Base-by-base conservation (phyloP, 306 rosid genomes). In the Acmispon strigosus region DNA sequence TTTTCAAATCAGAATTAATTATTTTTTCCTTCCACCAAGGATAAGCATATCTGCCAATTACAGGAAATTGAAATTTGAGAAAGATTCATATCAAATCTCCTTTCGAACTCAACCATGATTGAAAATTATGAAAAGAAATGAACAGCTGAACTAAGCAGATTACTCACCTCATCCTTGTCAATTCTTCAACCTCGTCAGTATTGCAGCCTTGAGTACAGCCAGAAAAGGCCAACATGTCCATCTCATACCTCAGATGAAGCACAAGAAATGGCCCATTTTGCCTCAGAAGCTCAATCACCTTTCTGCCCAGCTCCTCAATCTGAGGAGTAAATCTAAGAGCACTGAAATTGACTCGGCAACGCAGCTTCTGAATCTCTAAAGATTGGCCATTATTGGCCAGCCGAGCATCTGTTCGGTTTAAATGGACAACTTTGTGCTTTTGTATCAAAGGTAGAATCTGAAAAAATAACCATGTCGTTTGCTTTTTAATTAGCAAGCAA, bases 21-120 rank as follows among this genome's bases (percentile, higher is more conserved):
- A 86, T 85, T 78, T 92, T 92, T 78, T 89, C 96, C 80, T 89
- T 89, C 98, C 98, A 92, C 98, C 94, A 87, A 17, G 98, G 96
- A 83, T 92, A 89, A 68, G 96, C 96, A 86, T 92, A 72, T 69
- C 85, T 81, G 72, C 20, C 36, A 65, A 58, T 2, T 45, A 57
- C 41, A 76, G 10, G 10, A 56, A 39, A 63, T 41, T 29, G 47
- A 75, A 53, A 29, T 8, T 47, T 24, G 18, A 42, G 59, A 75
- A 41, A 52, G 34, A 64, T 17, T 27, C 43, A 41, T 11, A 7
- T 15, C n/a, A 47, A 53, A 41, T 29, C 9, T 32, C 22, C 52
- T 43, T 34, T 62, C 61, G 37, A 32, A 15, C 15, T 45, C 50
- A 36, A 37, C 19, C 8, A 14, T 62, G 16, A 53, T n/a, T 77